Conservation (phyloP, 768 basidiomycete genomes). For the Omphalotus guepiniiformis region DNA sequence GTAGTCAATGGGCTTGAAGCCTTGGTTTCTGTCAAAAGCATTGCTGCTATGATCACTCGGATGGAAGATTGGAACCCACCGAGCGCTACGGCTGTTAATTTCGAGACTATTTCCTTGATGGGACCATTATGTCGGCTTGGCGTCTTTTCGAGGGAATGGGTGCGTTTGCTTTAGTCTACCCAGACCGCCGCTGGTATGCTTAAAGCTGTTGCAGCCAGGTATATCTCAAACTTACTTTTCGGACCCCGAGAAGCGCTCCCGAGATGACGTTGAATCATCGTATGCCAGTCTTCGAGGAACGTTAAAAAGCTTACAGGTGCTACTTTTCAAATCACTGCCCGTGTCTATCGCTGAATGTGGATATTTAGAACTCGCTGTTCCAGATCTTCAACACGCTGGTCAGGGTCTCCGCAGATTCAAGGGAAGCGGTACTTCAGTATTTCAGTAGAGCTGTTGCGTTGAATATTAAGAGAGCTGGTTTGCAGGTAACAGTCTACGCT, state of each 20-base stretch:
- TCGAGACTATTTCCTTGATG: conserved; percentile 67
- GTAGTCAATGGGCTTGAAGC: conserved; percentile 78
- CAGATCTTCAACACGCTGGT: conserved; percentile 87
- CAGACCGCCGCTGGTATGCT: conserved; percentile 11
- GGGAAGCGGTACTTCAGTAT: conserved; percentile 81
- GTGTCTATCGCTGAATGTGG: no score
- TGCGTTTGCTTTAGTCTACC: conserved; percentile 30
- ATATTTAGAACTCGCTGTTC: conserved; percentile 62
- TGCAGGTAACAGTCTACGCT: conserved; percentile 80
- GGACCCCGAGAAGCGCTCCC: conserved; percentile 71
- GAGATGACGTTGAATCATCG: conserved; percentile 76
- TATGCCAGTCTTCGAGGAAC: conserved; percentile 84
- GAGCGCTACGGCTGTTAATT: conserved; percentile 50
- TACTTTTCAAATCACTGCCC: no score
- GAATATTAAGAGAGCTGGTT: conserved; percentile 86
- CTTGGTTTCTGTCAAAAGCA: conserved; percentile 74
- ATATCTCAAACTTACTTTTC: conserved; percentile 82
- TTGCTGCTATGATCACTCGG: conserved; percentile 76
- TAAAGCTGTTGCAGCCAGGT: conserved; percentile 54
- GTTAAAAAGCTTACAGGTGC: conserved; percentile 80
- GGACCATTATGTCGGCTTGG: conserved; percentile 84
- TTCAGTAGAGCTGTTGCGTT: conserved; percentile 70
- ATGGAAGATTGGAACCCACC: conserved; percentile 72
- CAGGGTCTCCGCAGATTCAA: conserved; percentile 68
- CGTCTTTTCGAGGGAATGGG: conserved; percentile 88